These are phyloP conservation scores for Diplodia corticola DNA, from an alignment of 2,329 filamentous ascomycete genomes.

Conservation along the genomic window DNA sequence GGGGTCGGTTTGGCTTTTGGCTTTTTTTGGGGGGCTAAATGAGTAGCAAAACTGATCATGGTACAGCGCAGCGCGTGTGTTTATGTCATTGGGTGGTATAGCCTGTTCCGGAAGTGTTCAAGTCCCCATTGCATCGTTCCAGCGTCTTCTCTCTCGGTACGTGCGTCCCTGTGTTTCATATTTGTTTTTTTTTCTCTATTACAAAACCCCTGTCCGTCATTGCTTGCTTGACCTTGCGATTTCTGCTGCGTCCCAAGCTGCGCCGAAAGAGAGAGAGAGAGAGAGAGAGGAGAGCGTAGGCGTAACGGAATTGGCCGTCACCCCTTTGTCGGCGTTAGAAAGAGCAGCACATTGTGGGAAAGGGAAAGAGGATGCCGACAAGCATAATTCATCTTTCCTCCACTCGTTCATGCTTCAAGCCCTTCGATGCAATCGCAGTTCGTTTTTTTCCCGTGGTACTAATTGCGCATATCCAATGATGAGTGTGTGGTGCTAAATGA, in stretches of 20 bases:
- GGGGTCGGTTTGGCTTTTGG: not conserved
- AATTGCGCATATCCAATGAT: not conserved
- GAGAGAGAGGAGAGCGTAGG: no score
- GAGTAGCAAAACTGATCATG: not conserved
- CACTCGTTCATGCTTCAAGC: not conserved
- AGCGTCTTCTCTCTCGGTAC: not conserved
- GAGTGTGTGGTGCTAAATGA: not conserved
- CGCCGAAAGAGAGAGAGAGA: not conserved
- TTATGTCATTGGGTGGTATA: not conserved
- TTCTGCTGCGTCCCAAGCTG: not conserved
- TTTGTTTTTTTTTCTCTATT: not conserved
- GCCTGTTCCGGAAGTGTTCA: not conserved
- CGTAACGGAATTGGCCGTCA: not conserved
- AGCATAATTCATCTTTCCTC: not conserved
- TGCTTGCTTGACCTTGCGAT: not conserved
- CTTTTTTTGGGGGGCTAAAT: no score
- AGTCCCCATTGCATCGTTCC: not conserved
- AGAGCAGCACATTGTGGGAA: not conserved
- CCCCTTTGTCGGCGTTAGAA: not conserved
- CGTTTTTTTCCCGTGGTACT: not conserved
- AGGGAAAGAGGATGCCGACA: not conserved
- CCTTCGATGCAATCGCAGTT: not conserved
- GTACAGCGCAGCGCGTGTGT: not conserved
- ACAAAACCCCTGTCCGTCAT: not conserved
- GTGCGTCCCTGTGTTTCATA: not conserved